phyloP scores from a whole-genome alignment of 768 basidiomycete species.

The Paxillus ammoniavirescens region DNA sequence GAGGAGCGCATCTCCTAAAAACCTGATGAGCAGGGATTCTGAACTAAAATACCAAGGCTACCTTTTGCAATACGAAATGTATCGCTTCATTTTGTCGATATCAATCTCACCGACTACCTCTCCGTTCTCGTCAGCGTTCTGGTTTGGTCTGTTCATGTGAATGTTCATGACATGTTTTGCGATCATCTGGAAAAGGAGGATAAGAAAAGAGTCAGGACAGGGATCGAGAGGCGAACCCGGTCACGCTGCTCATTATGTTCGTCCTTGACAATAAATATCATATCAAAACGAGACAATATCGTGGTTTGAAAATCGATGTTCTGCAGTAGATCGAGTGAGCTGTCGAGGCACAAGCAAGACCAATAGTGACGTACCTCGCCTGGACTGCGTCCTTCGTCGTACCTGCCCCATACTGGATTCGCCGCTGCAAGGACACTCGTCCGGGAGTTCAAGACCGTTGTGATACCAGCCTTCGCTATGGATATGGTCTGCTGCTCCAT shows the following conservation, averaged over 20 bases:
- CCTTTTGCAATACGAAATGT: slow-evolving; percentile 96
- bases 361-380: slow-evolving; percentile 63
- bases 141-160: slow-evolving; percentile 90
- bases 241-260: slow-evolving; percentile 96
- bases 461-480: slow-evolving; percentile 98
- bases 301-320: slow-evolving; percentile 99
- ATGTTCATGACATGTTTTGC: slow-evolving; percentile 98
- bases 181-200: slow-evolving; percentile 61
- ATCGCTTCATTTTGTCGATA: slow-evolving; percentile 98
- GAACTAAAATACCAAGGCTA: slow-evolving; percentile 30
- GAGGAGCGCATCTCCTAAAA: slow-evolving; percentile 90
- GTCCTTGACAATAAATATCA: slow-evolving; percentile 99
- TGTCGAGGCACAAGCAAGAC: not conserved
- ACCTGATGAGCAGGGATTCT: slow-evolving; percentile 1
- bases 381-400: slow-evolving; percentile 94
- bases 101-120: slow-evolving; percentile 86
- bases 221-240: slow-evolving; percentile 49
- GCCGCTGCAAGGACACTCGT: slow-evolving; percentile 97
- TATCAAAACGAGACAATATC: slow-evolving; percentile 96
- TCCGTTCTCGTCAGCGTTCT: slow-evolving; percentile 55
- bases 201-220: not conserved
- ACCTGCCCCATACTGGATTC: slow-evolving; percentile 96
- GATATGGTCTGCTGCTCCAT: slow-evolving; percentile 99
- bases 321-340: slow-evolving; percentile 24
- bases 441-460: slow-evolving; percentile 93